A percentile compares a stretch with the other conserved stretches of the same genome.
phyloP scores from a whole-genome alignment of 116 monocot species.

The Trichopus zeylanicus region DNA sequence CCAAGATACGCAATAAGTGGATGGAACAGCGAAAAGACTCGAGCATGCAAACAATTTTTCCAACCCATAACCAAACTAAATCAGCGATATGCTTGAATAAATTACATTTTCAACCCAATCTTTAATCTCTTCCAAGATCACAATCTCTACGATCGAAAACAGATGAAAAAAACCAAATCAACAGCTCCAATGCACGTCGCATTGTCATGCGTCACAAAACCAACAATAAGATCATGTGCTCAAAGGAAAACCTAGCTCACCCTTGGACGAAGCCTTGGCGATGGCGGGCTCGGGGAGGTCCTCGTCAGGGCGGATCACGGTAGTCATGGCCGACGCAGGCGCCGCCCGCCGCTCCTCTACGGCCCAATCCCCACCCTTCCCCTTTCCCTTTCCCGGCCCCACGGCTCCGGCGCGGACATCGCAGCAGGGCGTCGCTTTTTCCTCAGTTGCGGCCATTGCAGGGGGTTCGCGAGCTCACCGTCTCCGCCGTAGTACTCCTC shows the following conservation, averaged over 20 bases:
- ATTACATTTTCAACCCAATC: no score
- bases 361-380: slow-evolving; percentile 11
- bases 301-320: slow-evolving; percentile 43
- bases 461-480: slow-evolving; percentile 74
- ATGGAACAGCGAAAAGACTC: no score
- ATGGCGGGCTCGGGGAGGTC: slow-evolving; percentile 30
- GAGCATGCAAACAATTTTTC: no score
- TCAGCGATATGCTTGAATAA: no score
- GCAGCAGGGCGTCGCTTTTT: slow-evolving; percentile 85
- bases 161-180: background rate
- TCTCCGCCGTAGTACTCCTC: slow-evolving; percentile 27
- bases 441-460: slow-evolving; percentile 97
- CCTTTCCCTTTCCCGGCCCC: background rate
- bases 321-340: slow-evolving; percentile 9
- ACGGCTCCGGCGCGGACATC: slow-evolving; percentile 1
- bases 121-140: background rate
- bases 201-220: background rate
- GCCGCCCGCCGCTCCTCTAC: slow-evolving; percentile 6
- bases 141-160: background rate
- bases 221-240: background rate
- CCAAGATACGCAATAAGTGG: no score
- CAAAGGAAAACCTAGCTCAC: slow-evolving; percentile 16
- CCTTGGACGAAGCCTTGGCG: slow-evolving; percentile 57
- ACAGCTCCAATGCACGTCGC: background rate
- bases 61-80: no score